Conservation (phyloP, 1,284 basidiomycete genomes). For the Neonothopanus nambi region DNA sequence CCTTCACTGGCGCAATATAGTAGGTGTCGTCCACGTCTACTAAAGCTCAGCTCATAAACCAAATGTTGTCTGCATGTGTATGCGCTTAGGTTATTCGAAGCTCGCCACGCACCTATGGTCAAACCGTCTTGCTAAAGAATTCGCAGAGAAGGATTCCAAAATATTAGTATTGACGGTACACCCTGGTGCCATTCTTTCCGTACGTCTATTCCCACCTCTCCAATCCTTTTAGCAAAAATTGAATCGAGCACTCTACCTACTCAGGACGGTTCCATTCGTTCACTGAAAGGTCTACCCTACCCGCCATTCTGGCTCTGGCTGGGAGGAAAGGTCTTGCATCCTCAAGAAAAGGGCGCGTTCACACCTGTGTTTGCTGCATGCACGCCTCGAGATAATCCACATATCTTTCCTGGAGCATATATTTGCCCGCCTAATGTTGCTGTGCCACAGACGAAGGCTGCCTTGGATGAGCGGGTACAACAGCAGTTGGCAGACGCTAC, state of each 20-base stretch:
- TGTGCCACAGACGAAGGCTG: not conserved
- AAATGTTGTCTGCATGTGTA: too few relatives aligned
- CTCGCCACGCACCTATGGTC: conserved; percentile 9
- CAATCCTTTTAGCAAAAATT: not conserved
- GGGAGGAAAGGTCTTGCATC: not conserved
- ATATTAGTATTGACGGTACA: not conserved
- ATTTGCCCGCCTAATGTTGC: not conserved
- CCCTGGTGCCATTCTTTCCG: conserved; percentile 3
- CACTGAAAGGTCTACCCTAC: not conserved
- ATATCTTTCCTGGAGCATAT: not conserved
- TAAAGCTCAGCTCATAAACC: too few relatives aligned
- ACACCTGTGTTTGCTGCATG: not conserved
- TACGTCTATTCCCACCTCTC: conserved; percentile 1
- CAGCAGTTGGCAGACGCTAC: not conserved
- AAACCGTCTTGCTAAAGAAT: not conserved
- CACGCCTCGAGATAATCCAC: not conserved
- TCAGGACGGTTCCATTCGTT: not conserved
- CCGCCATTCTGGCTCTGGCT: not conserved
- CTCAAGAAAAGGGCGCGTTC: not conserved
- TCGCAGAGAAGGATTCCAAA: not conserved
- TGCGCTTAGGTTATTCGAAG: conserved; percentile 23
- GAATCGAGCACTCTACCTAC: not conserved
- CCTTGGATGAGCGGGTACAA: not conserved
- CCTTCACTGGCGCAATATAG: conserved; percentile 8
- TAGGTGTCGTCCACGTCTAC: too few relatives aligned